A percentile compares a stretch with the other conserved stretches of the same genome.
phyloP scores from a whole-genome alignment of 805 yeast species.

The Candida methanosorbosa region DNA sequence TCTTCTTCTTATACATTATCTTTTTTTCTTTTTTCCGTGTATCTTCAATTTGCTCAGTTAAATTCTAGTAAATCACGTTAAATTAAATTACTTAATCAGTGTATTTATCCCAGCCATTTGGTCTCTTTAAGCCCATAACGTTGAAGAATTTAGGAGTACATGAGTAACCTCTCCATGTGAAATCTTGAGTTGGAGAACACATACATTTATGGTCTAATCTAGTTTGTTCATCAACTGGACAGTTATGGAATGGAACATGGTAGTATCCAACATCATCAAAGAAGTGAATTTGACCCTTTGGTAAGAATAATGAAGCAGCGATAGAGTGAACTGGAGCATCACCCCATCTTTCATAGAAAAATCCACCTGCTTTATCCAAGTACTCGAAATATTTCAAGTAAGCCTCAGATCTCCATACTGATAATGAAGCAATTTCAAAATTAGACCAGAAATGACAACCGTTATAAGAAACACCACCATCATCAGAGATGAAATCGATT shows the following conservation, averaged over 20 bases:
- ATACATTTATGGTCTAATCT: constrained; percentile 57
- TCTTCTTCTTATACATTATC: too few species aligned
- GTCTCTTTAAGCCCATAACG: constrained; percentile 47
- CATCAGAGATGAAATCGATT: constrained; percentile 63
- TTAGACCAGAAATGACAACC: constrained; percentile 90
- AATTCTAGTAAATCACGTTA: too few species aligned
- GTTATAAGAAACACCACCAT: constrained; percentile 62
- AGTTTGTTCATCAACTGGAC: constrained; percentile 62
- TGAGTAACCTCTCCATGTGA: constrained; percentile 68
- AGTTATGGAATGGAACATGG: constrained; percentile 74
- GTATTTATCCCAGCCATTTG: constrained; percentile 62
- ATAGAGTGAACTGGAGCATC: constrained; percentile 91
- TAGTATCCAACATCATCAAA: constrained; percentile 80
- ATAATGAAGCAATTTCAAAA: constrained; percentile 71
- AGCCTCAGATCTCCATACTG: constrained; percentile 67
- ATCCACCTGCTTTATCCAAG: constrained; percentile 81
- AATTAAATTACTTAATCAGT: constrained; percentile 22
- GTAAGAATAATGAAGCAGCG: constrained; percentile 73
- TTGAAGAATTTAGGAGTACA: constrained; percentile 61
- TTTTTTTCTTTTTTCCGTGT: too few species aligned
- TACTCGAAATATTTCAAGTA: constrained; percentile 63
- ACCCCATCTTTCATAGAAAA: constrained; percentile 91
- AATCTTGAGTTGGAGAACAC: constrained; percentile 66
- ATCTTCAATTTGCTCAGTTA: too few species aligned
- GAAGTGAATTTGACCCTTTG: constrained; percentile 63